phyloP scores from a whole-genome alignment of 2,329 filamentous ascomycete genomes.

The Malbranchea cinnamomea region DNA sequence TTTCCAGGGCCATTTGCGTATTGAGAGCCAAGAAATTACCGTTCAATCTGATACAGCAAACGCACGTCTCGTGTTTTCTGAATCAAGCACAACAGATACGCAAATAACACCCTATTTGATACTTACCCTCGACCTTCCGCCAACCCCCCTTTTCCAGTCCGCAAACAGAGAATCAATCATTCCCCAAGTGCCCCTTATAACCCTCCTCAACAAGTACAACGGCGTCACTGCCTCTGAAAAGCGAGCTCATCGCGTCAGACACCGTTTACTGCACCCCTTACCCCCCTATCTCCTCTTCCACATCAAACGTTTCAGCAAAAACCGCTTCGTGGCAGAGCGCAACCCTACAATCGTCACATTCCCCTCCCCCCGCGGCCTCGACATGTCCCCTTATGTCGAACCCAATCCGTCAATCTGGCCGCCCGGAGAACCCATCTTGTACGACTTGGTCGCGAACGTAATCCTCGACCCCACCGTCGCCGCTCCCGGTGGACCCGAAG shows the following conservation, averaged over 20 bases:
- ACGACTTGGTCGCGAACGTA: conserved; percentile 92
- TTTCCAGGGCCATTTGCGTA: conserved; percentile 83
- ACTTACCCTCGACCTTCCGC: conserved; percentile 80
- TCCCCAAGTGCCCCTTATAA: conserved; percentile 57
- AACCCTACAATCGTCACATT: conserved; percentile 99
- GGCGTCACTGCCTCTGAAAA: conserved; percentile 77
- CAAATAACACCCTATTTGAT: conserved; percentile 73
- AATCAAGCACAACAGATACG: conserved; percentile 66
- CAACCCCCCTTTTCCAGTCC: conserved; percentile 90
- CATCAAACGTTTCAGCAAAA: conserved; percentile 90
- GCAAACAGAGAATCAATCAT: conserved; percentile 92
- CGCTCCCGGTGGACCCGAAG: conserved; percentile 51
- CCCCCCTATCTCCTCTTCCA: conserved; percentile 87
- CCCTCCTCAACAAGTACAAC: conserved; percentile 84
- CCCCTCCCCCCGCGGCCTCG: conserved; percentile 64
- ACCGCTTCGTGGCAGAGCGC: conserved; percentile 90
- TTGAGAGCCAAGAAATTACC: conserved; percentile 88
- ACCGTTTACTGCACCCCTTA: conserved; percentile 76
- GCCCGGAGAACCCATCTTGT: conserved; percentile 71
- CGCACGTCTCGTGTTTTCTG: conserved; percentile 83
- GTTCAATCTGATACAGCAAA: conserved; percentile 67
- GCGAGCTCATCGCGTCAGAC: conserved; percentile 73
- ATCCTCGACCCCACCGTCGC: conserved; percentile 36
- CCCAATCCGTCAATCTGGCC: conserved; percentile 59
- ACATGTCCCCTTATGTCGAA: conserved; percentile 83